phyloP scores from a whole-genome alignment of 805 yeast genomes.

The Ogataea zsoltii region DNA sequence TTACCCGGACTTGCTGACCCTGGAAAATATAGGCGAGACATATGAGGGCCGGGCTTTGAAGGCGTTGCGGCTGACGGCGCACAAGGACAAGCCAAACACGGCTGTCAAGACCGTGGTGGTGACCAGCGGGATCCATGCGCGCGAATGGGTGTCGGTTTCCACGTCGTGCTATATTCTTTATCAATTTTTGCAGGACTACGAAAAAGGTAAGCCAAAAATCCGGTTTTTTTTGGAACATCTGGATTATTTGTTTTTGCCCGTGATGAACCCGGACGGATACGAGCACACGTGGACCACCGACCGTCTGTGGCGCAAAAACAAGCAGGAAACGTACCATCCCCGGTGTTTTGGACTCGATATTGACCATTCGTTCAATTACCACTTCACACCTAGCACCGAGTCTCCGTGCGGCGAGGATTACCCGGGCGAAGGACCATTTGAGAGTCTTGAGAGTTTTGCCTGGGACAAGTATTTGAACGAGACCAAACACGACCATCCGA shows the following conservation, averaged over 20 bases:
- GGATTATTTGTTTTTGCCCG: slow-evolving; percentile 79
- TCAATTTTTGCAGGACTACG: slow-evolving; percentile 49
- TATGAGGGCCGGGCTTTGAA: slow-evolving; percentile 71
- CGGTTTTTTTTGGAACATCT: slow-evolving; percentile 52
- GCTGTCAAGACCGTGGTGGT: slow-evolving; percentile 64
- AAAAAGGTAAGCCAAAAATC: slow-evolving; percentile 40
- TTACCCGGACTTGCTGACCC: slow-evolving; percentile 60
- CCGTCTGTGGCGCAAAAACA: slow-evolving; percentile 85
- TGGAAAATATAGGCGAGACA: slow-evolving; percentile 74
- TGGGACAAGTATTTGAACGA: slow-evolving; percentile 49
- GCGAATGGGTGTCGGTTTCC: slow-evolving; percentile 86
- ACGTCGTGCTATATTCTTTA: slow-evolving; percentile 60
- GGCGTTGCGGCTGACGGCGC: slow-evolving; percentile 63
- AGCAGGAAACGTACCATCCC: slow-evolving; percentile 70
- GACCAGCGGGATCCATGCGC: slow-evolving; percentile 84
- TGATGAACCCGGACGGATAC: slow-evolving; percentile 90
- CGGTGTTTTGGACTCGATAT: slow-evolving; percentile 82
- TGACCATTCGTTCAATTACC: slow-evolving; percentile 79
- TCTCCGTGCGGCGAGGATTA: slow-evolving; percentile 84
- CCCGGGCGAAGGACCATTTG: slow-evolving; percentile 73
- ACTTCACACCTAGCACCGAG: slow-evolving; percentile 61
- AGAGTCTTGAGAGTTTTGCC: slow-evolving; percentile 56
- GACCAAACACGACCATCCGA: slow-evolving; percentile 54
- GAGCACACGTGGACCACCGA: slow-evolving; percentile 78
- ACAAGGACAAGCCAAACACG: slow-evolving; percentile 34